Evolutionary conservation across 2,329 filamentous ascomycete genomes (phyloP), one percentile per base, ranked within the genome.

Genomic region (Sclerotinia sclerotiorum): DNA sequence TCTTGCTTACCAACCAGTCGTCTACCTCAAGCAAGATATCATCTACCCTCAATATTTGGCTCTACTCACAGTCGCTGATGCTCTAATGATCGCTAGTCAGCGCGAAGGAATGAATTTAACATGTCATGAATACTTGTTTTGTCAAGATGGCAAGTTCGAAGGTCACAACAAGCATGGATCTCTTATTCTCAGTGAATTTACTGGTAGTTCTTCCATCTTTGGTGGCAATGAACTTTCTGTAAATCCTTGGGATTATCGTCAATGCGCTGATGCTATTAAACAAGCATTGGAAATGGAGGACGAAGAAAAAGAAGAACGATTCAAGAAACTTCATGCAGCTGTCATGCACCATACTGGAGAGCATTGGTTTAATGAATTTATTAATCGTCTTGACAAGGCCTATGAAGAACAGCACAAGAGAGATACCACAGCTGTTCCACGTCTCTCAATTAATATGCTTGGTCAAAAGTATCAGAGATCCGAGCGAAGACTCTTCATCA

Each of bases 101-200:
- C 92, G 95, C 65, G 94, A 98, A 78, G 94, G 94, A 71, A 98
- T 98, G 95, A 98, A 97, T 77, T 81, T 98, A 68, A 97, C 94
- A 0, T 94, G 91, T 7, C 95, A 98, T 77, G 94, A 98, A 78
- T 98, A 93, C 76, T 86, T 97, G 46, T 92, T 92, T 73, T 97
- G 94, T 76, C 94, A 98, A 77, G 94, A 98, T 76, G 94, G 94
- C 52, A 87, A 86, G 73, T 84, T 85, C 64, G 81, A 87, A 70
- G 82, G 84, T 2, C 82, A 88, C 68, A 93, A 93, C 81, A 94
- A 92, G 79, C 88, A 95, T 75, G 93, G 93, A 2, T 94, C 93
- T 1, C 84, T 98, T 55, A 97, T 98, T 72, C 82, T 98, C 66
- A 97, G 93, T 71, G 94, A 98, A 78, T 98, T 98, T 77, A 97